These are phyloP conservation scores for Balamuthia mandrillaris DNA, from an alignment of 208 protist species.

Conservation along the genomic window DNA sequence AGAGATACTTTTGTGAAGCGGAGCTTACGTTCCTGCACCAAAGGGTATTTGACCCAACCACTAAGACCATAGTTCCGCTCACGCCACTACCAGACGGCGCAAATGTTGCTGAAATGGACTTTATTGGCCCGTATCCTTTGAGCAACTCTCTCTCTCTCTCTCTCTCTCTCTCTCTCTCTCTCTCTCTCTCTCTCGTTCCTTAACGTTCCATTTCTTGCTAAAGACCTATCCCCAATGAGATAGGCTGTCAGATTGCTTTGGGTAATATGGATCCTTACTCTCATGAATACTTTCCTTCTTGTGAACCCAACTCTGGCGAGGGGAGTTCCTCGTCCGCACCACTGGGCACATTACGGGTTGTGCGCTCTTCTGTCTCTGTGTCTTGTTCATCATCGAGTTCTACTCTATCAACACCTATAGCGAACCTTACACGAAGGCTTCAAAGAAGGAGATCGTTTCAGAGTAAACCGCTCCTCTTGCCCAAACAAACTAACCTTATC, in stretches of 20 bases:
- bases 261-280: slow-evolving; percentile 5
- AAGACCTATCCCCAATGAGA: background rate
- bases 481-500: no score
- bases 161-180: background rate
- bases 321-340: no score
- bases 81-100: background rate
- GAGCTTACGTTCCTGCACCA: slow-evolving; percentile 28
- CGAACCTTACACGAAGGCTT: no score
- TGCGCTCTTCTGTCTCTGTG: no score
- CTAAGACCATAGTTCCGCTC: background rate
- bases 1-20: background rate
- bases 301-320: no score
- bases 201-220: background rate
- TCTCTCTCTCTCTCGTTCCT: background rate
- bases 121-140: background rate
- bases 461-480: no score
- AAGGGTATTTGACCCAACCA: slow-evolving; percentile 3
- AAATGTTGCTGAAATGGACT: background rate
- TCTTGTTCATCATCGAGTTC: no score
- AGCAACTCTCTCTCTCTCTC: background rate
- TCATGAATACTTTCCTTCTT: no score
- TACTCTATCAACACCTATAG: no score
- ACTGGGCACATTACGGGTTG: no score
- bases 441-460: no score
- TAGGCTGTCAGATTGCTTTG: background rate